Percentiles rank a stretch among this genome's conserved stretches.
These are phyloP conservation scores for Dioscorea dumetorum DNA, from an alignment of 106 monocot species.

Conservation along the genomic window DNA sequence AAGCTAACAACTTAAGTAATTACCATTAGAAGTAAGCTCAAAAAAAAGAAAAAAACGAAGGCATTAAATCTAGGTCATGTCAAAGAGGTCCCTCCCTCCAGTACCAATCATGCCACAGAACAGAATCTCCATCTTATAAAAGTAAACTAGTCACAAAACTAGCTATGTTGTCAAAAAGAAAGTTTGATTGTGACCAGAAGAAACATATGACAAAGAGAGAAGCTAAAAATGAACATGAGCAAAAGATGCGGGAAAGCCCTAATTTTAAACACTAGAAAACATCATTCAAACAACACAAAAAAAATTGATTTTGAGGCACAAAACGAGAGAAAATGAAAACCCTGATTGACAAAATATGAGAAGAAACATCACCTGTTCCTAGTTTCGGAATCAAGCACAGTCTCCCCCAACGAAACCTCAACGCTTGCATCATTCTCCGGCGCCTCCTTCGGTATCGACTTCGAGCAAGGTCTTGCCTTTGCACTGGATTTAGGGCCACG, in stretches of 20 bases:
- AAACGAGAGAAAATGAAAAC: no score
- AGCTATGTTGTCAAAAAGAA: no score
- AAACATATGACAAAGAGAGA: neutral
- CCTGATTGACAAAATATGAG: neutral
- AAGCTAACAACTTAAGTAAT: no score
- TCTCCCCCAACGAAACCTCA: slow-evolving; percentile 47
- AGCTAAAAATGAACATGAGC: neutral
- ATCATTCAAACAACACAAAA: no score
- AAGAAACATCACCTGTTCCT: slow-evolving; percentile 25
- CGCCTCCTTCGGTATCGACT: neutral
- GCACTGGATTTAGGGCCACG: neutral
- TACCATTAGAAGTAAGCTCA: no score
- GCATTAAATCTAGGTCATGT: no score
- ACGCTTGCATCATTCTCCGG: slow-evolving; percentile 12
- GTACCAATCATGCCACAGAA: no score
- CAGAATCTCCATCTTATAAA: no score
- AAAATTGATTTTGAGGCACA: no score
- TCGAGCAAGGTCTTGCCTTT: slow-evolving; percentile 1
- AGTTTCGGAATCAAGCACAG: slow-evolving; percentile 31
- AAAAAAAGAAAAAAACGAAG: no score
- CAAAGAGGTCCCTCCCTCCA: no score
- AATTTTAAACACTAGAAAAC: neutral
- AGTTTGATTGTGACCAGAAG: neutral
- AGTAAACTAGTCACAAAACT: no score
- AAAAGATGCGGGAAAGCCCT: neutral